Percentiles rank a stretch among this genome's conserved stretches.
phyloP scores from a whole-genome alignment of 768 basidiomycete genomes.

The Cantharellus anzutake region DNA sequence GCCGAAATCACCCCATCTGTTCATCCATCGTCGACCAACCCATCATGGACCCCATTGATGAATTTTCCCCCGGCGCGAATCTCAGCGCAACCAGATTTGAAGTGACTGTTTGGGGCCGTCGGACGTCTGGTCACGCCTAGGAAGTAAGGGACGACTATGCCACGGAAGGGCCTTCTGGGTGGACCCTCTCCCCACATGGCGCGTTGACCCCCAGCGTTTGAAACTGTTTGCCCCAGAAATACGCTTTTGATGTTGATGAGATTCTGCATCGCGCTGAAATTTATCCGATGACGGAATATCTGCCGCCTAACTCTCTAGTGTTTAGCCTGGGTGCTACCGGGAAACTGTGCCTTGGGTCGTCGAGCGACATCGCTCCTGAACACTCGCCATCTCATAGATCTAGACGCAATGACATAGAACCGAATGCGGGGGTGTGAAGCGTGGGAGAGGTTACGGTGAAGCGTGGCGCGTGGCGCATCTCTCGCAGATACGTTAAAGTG shows the following conservation, averaged over 20 bases:
- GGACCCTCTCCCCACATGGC: slow-evolving; percentile 50
- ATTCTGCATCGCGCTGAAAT: slow-evolving; percentile 1
- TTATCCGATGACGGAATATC: slow-evolving; percentile 16
- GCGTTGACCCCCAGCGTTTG: slow-evolving; percentile 38
- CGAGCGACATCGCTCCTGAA: slow-evolving; percentile 6
- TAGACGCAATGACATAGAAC: background rate
- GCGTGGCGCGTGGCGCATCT: slow-evolving; percentile 35
- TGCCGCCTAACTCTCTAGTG: slow-evolving; percentile 59
- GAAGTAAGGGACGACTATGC: slow-evolving; percentile 30
- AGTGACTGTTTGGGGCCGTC: slow-evolving; percentile 42
- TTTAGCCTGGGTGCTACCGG: slow-evolving; percentile 43
- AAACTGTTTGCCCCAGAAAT: slow-evolving; percentile 44
- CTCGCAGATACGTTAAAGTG: slow-evolving; percentile 61
- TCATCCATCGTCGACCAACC: slow-evolving; percentile 72
- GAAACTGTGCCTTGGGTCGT: slow-evolving; percentile 38
- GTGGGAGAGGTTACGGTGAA: slow-evolving; percentile 11
- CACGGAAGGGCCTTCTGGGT: slow-evolving; percentile 19
- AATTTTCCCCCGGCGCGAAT: slow-evolving; percentile 37
- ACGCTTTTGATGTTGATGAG: slow-evolving; percentile 14
- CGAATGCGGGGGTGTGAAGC: background rate
- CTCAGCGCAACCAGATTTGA: slow-evolving; percentile 31
- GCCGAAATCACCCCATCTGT: slow-evolving; percentile 25
- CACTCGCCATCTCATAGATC: slow-evolving; percentile 6
- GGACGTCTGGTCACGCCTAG: slow-evolving; percentile 11
- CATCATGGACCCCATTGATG: slow-evolving; percentile 46